Base-by-base conservation (phyloP, 371 early-diverging fungal species). In the Mucor ambiguus region DNA sequence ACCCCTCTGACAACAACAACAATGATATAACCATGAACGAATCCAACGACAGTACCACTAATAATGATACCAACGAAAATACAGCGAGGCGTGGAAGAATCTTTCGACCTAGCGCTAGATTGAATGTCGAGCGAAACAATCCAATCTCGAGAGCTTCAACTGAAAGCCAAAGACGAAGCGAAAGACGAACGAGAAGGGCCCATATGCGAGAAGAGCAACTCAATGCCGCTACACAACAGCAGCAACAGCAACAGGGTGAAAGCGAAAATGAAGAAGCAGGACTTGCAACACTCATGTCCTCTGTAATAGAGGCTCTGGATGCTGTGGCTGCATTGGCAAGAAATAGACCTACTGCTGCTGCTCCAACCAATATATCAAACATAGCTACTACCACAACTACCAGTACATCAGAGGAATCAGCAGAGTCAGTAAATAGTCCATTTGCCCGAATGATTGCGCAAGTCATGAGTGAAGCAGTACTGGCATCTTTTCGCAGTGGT, bases 371-470 rank as follows among this genome's bases (percentile, higher is more conserved):
- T 16, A 52, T 26, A 52, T 52, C 28, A 52, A 26, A 48, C 14
- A 41, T 37, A 33, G 11, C 22, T 12, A 44, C 49, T 1, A 30
- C 52, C 4, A 24, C 37, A 22, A 30, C 48, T 35, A 26, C 48
- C 10, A 24, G 18, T 22, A 20, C 60, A 16, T 43, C 59, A 49
- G n/a, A 38, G 32, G 16, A 44, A 6, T 35, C 46, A n/a, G 33
- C 46, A 49, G 49, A 28, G 22, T 16, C 56, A 33, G 26, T 5
- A 5, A 46, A 62, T 18, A 63, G 64, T 38, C 67, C 71, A 1
- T 71, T 67, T 41, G 59, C 71, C 24, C 52, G 71, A 14, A 71
- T 71, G 71, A 59, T 71, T 46, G 64, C 64, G 10, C 67, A 67
- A 24, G 71, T 71, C 0, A 67, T 71, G 24, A 67, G 61, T 60